Base-by-base conservation (phyloP, 2,329 filamentous ascomycete species). In the Fusarium praegraminearum region DNA sequence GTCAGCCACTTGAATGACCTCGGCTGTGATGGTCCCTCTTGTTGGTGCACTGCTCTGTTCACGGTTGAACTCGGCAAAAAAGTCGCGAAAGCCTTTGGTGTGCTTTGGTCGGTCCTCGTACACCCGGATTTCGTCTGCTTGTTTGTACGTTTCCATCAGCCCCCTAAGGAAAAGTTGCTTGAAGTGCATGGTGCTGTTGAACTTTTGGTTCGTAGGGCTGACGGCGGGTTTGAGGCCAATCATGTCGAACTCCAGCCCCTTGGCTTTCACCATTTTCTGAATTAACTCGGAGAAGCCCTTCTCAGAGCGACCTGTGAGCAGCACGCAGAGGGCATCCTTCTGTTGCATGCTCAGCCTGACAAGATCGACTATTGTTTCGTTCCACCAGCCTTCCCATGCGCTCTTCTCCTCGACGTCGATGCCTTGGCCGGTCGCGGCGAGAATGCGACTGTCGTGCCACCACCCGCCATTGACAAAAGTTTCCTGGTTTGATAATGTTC, bases 371-470 rank as follows among this genome's bases (percentile, higher is more conserved):
- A 99, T 90, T 73, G 91, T 89, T 77, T 98, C 95, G 76, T 98
- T 98, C 96, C 96, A 99, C 92, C 93, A 98, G 36, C 94, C 94
- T 60, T 92, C 84, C 95, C 95, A 99, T 12, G 88, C 94, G 26
- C 90, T 89, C 43, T 87, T 83, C 78, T 98, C 94, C 80, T 98
- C 96, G 60, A 87, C 88, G 53, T 93, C 93, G 8, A 91, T 78
- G 18, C 96, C 96, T 60, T 93, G 87, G 54, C 96, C 96, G 1
- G 94, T 97, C 3, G 94, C 90, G 13, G 91, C 89, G 26, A 99
- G 89, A 67, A 99, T 94, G 68, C 89, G 89, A 44, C 89, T 87
- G 76, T 98, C 94, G 80, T 99, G 96, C 96, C 96, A 99, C 96
- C 96, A 99, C 67, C 95, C 94, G 70, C 94, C 95, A 71, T 91